phyloP scores from a whole-genome alignment of 1,284 basidiomycete genomes.

The Golubevia sp. region DNA sequence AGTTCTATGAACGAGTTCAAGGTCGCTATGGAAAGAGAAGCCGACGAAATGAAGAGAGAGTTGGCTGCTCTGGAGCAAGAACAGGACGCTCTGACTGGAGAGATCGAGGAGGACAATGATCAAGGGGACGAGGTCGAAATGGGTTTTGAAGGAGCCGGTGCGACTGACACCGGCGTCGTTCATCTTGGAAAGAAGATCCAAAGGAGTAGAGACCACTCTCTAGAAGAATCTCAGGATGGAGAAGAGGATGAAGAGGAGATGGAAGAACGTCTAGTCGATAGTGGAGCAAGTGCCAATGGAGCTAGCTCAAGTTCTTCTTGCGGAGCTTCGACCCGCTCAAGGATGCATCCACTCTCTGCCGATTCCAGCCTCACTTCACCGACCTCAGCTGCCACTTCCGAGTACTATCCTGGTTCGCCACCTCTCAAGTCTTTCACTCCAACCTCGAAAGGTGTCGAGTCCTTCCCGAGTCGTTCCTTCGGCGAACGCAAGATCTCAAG shows the following conservation, averaged over 20 bases:
- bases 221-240: not conserved
- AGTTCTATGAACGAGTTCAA: slow-evolving; percentile 46
- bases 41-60: slow-evolving; percentile 42
- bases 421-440: no score
- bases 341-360: no score
- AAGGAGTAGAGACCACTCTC: not conserved
- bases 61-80: slow-evolving; percentile 33
- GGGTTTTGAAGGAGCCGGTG: not conserved
- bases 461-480: no score
- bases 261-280: not conserved
- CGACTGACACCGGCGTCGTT: not conserved
- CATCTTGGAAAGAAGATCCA: not conserved
- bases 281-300: not conserved
- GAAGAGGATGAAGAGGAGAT: not conserved
- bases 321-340: no score
- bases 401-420: no score
- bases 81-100: slow-evolving; percentile 6
- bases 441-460: no score
- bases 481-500: no score
- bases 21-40: slow-evolving; percentile 41
- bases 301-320: not conserved
- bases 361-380: no score
- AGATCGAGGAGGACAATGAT: no score
- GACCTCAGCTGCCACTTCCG: no score
- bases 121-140: no score